Conservation (phyloP, 2,329 filamentous ascomycete species). For the Exophiala sp. region DNA sequence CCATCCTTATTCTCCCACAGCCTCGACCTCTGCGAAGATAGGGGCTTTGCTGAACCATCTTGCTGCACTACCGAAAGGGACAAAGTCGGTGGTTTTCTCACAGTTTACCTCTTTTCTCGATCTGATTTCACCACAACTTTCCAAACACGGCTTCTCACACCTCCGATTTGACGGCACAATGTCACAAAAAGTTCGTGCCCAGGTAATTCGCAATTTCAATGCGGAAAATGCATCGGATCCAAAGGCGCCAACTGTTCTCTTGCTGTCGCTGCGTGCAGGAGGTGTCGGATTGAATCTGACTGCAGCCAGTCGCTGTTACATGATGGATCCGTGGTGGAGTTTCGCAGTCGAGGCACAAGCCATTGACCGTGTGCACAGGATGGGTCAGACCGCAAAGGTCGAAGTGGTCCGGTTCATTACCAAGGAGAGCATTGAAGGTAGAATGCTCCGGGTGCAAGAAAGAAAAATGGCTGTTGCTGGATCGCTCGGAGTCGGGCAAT, state of each 20-base stretch:
- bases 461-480: conserved; percentile 86
- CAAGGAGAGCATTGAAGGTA: conserved; percentile 85
- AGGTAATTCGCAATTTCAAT: conserved; percentile 71
- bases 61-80: conserved; percentile 63
- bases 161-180: conserved; percentile 91
- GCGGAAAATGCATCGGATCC: conserved; percentile 31
- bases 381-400: conserved; percentile 88
- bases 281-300: conserved; percentile 94
- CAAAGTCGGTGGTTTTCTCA: conserved; percentile 90
- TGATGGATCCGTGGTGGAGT: conserved; percentile 99
- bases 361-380: conserved; percentile 94
- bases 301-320: conserved; percentile 81
- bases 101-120: conserved; percentile 97
- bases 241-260: conserved; percentile 54
- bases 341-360: conserved; percentile 95
- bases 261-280: conserved; percentile 82
- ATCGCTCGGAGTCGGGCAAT: conserved; percentile 84
- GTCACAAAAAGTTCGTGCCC: conserved; percentile 76
- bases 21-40: conserved; percentile 74
- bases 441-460: conserved; percentile 91
- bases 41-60: conserved; percentile 73
- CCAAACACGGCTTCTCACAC: conserved; percentile 67
- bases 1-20: conserved; percentile 58
- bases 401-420: conserved; percentile 85
- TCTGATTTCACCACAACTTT: conserved; percentile 79